Base-by-base conservation (phyloP, 164 flowering plant species). In the Protea cynaroides region DNA sequence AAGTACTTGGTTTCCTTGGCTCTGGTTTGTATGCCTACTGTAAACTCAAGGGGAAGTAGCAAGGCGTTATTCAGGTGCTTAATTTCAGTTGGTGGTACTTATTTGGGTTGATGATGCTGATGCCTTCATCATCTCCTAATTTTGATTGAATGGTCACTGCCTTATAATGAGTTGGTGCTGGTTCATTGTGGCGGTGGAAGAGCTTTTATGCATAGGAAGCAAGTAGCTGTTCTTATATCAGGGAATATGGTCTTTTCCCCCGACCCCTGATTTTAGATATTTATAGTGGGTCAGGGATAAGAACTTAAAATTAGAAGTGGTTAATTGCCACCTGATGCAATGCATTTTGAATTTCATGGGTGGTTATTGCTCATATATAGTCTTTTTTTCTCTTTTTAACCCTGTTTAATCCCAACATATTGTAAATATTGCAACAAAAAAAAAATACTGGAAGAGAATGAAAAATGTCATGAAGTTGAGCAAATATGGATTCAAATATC, bases 11-110 rank as follows among this genome's bases (percentile, higher is more conserved):
- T 23, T 93, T 93, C 70, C 29, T 83, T 21, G 98, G 97, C 36
- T 87, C 98, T 19, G 92, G 92, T 59, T 62, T 88, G 62, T 93
- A 93, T 74, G 98, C 98, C 8, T 87, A 80, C 67, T 81, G 81
- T 67, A 87, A 82, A 69, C 80, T 85, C 47, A 74, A 36, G 69
- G 89, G 88, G 50, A 80, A 76, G 68, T 84, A 75, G 76, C 24
- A 21, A 13, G 12, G 9, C 19, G 6, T 49, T 49, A 2, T 59
- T 59, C 12, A 21, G 17, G 38, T 25, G 44, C 58, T 38, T 9
- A 4, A 8, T 17, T 47, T 24, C 21, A 23, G 2, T 43, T 24
- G 46, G 59, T 22, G 59, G 46, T 37, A 21, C 14, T 8, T 14
- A 21, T 18, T 55, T 2, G 25, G 19, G 52, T 64, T 57, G 67